phyloP scores from a whole-genome alignment of 106 monocot genomes.

The Agapanthus africanus region DNA sequence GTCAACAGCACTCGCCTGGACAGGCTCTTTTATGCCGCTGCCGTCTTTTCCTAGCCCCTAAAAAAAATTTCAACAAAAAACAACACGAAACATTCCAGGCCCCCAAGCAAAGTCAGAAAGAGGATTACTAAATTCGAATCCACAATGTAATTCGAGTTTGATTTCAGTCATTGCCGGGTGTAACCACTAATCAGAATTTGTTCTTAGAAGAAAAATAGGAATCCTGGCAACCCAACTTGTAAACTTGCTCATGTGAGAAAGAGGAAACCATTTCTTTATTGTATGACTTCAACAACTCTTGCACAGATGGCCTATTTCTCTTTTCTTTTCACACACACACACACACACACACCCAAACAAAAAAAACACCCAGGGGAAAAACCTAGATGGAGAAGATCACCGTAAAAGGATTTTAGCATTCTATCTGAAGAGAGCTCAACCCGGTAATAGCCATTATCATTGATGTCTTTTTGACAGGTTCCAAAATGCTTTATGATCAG shows the following conservation, averaged over 20 bases:
- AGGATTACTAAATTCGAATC: constrained; percentile 2
- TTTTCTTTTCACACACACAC: no score
- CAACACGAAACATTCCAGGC: constrained; percentile 1
- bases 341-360: no score
- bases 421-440: neutral
- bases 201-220: neutral
- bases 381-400: no score
- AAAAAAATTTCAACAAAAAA: constrained; percentile 13
- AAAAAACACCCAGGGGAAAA: no score
- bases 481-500: no score
- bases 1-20: constrained; percentile 66
- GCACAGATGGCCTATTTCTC: no score
- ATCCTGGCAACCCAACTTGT: neutral
- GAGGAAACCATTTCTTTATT: no score
- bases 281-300: neutral
- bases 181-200: neutral
- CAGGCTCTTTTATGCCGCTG: constrained; percentile 88
- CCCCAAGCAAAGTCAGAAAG: constrained; percentile 10
- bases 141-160: neutral
- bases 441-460: no score
- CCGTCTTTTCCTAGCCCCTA: constrained; percentile 96
- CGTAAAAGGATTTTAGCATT: neutral
- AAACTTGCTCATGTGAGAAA: neutral
- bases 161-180: neutral
- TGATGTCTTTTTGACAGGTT: no score